Percentiles rank a stretch among this genome's conserved stretches.
phyloP scores from a whole-genome alignment of 1,284 basidiomycete species.

The Cryptococcus neoformans region DNA sequence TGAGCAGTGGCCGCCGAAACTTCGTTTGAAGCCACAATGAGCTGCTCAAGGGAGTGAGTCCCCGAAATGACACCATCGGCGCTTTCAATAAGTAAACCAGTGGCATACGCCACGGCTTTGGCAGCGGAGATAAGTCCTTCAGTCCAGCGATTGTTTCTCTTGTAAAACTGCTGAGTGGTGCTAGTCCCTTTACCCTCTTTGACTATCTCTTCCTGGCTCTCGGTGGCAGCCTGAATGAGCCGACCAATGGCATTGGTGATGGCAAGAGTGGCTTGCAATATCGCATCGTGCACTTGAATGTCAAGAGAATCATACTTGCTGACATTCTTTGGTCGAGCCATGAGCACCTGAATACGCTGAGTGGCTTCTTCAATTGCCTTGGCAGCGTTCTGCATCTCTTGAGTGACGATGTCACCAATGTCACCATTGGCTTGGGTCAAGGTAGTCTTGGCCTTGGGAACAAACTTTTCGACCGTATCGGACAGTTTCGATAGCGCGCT shows the following conservation, averaged over 20 bases:
- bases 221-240: slow-evolving; percentile 93
- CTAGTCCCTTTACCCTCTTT: slow-evolving; percentile 89
- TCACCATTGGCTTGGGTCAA: slow-evolving; percentile 81
- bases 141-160: slow-evolving; percentile 99
- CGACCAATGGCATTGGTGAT: slow-evolving; percentile 94
- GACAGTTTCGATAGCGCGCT: slow-evolving; percentile 78
- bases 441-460: slow-evolving; percentile 77
- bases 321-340: slow-evolving; percentile 72
- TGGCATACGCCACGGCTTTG: slow-evolving; percentile 95
- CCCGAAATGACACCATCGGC: slow-evolving; percentile 97
- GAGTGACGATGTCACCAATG: slow-evolving; percentile 93
- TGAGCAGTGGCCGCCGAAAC: slow-evolving; percentile 96
- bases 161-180: slow-evolving; percentile 96
- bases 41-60: slow-evolving; percentile 94
- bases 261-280: slow-evolving; percentile 85
- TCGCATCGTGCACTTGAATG: slow-evolving; percentile 96
- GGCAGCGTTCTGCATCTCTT: slow-evolving; percentile 93
- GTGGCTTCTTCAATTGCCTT: slow-evolving; percentile 93
- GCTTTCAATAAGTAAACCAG: slow-evolving; percentile 93
- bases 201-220: slow-evolving; percentile 97
- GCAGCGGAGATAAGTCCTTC: slow-evolving; percentile 98
- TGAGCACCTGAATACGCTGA: slow-evolving; percentile 80
- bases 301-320: slow-evolving; percentile 84
- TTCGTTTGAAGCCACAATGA: slow-evolving; percentile 98
- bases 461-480: slow-evolving; percentile 77